A percentile compares a stretch with the other conserved stretches of the same genome.
Evolutionary conservation across 352 stramenopile species (phyloP).

Genomic region (Phytopythium helicoides): DNA sequence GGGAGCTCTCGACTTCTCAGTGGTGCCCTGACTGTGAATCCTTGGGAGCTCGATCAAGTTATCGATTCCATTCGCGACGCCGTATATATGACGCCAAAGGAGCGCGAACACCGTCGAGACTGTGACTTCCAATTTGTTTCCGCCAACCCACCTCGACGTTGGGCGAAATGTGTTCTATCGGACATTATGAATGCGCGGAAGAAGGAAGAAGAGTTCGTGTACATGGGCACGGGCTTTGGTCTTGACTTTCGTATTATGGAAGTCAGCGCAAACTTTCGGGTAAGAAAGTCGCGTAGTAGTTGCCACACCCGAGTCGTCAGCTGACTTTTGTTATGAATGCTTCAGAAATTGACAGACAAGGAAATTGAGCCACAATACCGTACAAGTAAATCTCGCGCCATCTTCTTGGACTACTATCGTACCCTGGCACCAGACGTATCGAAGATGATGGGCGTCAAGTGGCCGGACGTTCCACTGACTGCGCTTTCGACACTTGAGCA

Average conservation of each 20-base stretch:
- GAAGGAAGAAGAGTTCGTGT: slow-evolving; percentile 76
- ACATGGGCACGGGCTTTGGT: slow-evolving; percentile 93
- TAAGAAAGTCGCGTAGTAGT: slow-evolving; percentile 57
- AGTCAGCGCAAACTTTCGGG: slow-evolving; percentile 91
- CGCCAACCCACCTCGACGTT: slow-evolving; percentile 61
- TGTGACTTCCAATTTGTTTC: slow-evolving; percentile 79
- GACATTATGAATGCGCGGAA: slow-evolving; percentile 79
- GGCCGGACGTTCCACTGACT: slow-evolving; percentile 72
- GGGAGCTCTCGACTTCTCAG: slow-evolving; percentile 94
- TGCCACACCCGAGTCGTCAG: neutral
- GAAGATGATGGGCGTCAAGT: slow-evolving; percentile 71
- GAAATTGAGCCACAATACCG: slow-evolving; percentile 58
- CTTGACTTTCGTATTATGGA: slow-evolving; percentile 96
- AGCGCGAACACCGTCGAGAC: slow-evolving; percentile 68
- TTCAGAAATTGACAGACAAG: slow-evolving; percentile 69
- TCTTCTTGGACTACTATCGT: slow-evolving; percentile 98
- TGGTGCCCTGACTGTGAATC: slow-evolving; percentile 96
- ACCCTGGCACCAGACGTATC: slow-evolving; percentile 93
- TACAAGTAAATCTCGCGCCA: slow-evolving; percentile 82
- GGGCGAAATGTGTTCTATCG: slow-evolving; percentile 68
- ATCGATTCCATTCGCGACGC: slow-evolving; percentile 69
- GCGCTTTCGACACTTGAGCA: slow-evolving; percentile 85
- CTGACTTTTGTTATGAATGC: neutral
- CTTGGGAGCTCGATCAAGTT: slow-evolving; percentile 92
- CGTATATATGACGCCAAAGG: slow-evolving; percentile 69